A percentile compares a stretch with the other conserved stretches of the same genome.
Evolutionary conservation across 129 eudicot genomes (phyloP).

Genomic region (Tanacetum coccineum): DNA sequence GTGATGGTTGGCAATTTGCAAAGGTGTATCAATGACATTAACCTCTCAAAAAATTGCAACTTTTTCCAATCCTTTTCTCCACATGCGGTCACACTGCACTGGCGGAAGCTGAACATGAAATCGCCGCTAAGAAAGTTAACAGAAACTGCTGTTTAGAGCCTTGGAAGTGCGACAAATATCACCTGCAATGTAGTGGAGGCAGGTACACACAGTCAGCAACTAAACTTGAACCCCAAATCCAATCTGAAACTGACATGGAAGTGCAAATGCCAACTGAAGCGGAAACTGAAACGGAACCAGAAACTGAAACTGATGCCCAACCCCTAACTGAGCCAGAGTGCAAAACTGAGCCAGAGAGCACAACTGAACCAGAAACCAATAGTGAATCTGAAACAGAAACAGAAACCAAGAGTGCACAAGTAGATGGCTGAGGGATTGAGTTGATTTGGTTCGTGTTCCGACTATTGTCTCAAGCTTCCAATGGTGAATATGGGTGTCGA

Average conservation of each 20-base stretch:
- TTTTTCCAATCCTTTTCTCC: conserved; percentile 10
- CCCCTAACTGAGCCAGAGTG: not conserved
- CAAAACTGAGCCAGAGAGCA: not conserved
- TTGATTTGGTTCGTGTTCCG: conserved; percentile 12
- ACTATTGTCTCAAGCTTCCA: conserved; percentile 17
- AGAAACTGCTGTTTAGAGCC: conserved; percentile 77
- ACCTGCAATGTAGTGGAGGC: conserved; percentile 81
- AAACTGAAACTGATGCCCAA: conserved; percentile 2
- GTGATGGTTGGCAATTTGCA: not conserved
- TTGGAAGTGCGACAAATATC: conserved; percentile 82
- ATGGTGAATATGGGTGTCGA: conserved; percentile 23
- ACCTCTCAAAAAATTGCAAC: not conserved
- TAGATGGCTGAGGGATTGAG: conserved; percentile 17
- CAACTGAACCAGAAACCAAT: not conserved
- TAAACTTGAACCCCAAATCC: conserved; percentile 12
- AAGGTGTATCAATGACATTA: not conserved
- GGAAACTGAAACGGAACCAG: not conserved
- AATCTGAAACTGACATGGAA: not conserved
- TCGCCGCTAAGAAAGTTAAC: conserved; percentile 75
- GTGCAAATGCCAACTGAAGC: not conserved
- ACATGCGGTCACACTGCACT: conserved; percentile 86
- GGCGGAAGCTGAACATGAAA: conserved; percentile 64
- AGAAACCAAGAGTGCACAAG: conserved; percentile 11
- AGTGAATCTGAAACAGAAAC: not conserved
- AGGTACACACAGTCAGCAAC: conserved; percentile 32